Percentiles rank a stretch among this genome's conserved stretches.
These are phyloP conservation scores for Lecanicillium sp. DNA, from an alignment of 2,329 filamentous ascomycete species.

Conservation along the genomic window DNA sequence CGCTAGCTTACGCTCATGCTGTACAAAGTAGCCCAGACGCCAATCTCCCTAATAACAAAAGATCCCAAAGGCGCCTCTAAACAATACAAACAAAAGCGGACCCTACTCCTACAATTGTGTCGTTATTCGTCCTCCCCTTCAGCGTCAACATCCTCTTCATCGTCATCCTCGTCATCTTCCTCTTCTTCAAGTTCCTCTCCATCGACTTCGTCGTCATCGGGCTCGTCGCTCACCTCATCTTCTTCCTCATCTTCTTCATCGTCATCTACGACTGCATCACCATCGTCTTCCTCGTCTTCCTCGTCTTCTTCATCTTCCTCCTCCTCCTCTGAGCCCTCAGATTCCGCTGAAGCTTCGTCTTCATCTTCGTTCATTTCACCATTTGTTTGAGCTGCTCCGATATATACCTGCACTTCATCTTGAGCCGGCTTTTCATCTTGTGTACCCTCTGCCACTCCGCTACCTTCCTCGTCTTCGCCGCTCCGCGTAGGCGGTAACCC, in stretches of 20 bases:
- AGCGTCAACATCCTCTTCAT: slow-evolving; percentile 22
- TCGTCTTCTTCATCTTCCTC: slow-evolving; percentile 1
- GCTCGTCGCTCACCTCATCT: not conserved
- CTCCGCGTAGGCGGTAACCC: slow-evolving; percentile 53
- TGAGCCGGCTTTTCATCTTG: slow-evolving; percentile 19
- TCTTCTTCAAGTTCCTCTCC: not conserved
- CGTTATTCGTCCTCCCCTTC: slow-evolving; percentile 25
- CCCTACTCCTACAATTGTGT: not conserved
- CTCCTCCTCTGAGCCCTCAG: slow-evolving; percentile 3
- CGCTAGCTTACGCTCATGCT: too few relatives aligned
- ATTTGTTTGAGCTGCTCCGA: slow-evolving; percentile 15
- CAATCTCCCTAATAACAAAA: not conserved
- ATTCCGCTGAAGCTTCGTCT: not conserved
- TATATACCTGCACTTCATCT: slow-evolving; percentile 25
- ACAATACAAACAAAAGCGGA: not conserved
- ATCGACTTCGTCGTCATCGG: not conserved
- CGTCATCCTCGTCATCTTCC: not conserved
- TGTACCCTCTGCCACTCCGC: slow-evolving; percentile 7
- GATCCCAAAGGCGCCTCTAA: not conserved
- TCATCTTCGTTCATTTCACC: slow-evolving; percentile 14
- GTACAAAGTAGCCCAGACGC: not conserved
- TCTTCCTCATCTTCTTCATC: not conserved
- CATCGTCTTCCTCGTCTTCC: slow-evolving; percentile 7
- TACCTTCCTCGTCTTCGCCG: slow-evolving; percentile 19
- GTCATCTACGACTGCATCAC: slow-evolving; percentile 15